These are phyloP conservation scores for Aspergillus tanneri DNA, from an alignment of 2,329 filamentous ascomycete species.

Conservation along the genomic window DNA sequence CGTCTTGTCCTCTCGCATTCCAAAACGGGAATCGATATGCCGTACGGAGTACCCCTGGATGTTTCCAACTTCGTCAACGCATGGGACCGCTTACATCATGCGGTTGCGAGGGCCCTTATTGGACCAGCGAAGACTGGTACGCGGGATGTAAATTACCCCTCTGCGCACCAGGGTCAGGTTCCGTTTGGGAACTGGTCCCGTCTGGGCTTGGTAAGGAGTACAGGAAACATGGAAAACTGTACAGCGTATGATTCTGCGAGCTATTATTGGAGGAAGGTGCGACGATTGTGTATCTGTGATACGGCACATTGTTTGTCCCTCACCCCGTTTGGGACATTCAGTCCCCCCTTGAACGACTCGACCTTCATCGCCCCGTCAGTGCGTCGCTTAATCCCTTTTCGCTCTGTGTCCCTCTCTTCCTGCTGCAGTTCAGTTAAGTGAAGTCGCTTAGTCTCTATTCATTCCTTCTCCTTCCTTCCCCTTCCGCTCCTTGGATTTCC, in stretches of 20 bases:
- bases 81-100: slow-evolving; percentile 8
- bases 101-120: slow-evolving; percentile 7
- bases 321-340: no score
- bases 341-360: no score
- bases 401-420: not conserved
- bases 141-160: slow-evolving; percentile 20
- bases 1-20: slow-evolving; percentile 7
- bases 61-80: not conserved
- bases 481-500: slow-evolving; percentile 11
- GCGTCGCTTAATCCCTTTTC: slow-evolving; percentile 9
- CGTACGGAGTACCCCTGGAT: slow-evolving; percentile 16
- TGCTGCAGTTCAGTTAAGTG: not conserved
- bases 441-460: slow-evolving; percentile 5
- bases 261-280: not conserved
- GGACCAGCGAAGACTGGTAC: slow-evolving; percentile 9
- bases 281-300: no score
- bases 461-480: slow-evolving; percentile 12
- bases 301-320: no score
- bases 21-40: slow-evolving; percentile 11
- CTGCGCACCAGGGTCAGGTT: slow-evolving; percentile 16
- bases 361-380: not conserved
- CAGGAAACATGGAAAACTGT: no score
- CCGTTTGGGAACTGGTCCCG: slow-evolving; percentile 20
- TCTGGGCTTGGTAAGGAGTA: no score
- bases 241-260: not conserved